phyloP scores from a whole-genome alignment of 2,329 filamentous ascomycete genomes.

The Dendrostoma leiphaemia region DNA sequence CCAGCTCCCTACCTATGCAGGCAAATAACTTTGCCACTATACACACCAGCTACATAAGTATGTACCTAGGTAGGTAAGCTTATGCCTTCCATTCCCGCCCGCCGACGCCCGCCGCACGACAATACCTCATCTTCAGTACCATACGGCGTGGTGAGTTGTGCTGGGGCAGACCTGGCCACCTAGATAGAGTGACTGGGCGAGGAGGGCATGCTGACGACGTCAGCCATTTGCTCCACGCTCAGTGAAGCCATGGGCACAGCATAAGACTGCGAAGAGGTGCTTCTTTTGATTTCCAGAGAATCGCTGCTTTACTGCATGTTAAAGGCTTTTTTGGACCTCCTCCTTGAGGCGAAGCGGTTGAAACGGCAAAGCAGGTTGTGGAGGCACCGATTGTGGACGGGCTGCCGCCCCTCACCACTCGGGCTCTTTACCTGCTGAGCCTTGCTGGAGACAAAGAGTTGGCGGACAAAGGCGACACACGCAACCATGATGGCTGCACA shows the following conservation, averaged over 20 bases:
- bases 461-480: not conserved
- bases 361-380: not conserved
- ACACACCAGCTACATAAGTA: no score
- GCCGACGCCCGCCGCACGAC: not conserved
- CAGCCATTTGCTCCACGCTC: not conserved
- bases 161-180: not conserved
- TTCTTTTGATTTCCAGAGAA: not conserved
- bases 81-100: not conserved
- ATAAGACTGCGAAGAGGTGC: not conserved
- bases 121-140: not conserved
- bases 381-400: not conserved
- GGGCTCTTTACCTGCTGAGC: not conserved
- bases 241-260: not conserved
- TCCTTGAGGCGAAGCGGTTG: not conserved
- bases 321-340: not conserved
- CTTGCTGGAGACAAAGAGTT: not conserved
- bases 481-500: not conserved
- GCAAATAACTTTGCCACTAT: no score
- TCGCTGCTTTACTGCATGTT: not conserved
- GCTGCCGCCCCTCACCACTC: not conserved
- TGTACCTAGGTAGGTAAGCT: not conserved
- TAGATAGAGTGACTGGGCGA: not conserved
- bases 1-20: no score
- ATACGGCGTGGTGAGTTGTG: not conserved
- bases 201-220: not conserved